Evolutionary conservation across 2,329 filamentous ascomycete species (phyloP).

Genomic region (Aspergillus fijiensis): DNA sequence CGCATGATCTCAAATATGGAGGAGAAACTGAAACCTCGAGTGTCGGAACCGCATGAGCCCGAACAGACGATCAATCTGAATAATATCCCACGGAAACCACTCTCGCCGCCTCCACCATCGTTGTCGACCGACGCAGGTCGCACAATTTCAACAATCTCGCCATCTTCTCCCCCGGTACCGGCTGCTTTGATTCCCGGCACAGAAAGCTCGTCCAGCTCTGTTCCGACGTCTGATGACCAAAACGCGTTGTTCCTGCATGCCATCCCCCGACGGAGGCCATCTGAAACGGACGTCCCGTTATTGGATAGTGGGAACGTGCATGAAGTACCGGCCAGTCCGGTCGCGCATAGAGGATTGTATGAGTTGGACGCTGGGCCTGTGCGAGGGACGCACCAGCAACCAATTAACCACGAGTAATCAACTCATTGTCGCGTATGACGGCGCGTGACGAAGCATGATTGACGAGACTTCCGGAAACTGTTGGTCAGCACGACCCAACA

Average conservation of each 20-base stretch:
- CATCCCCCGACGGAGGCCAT: slow-evolving; percentile 9
- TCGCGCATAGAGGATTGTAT: slow-evolving; percentile 12
- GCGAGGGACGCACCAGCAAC: slow-evolving; percentile 18
- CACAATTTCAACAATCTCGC: neutral
- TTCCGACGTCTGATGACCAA: slow-evolving; percentile 3
- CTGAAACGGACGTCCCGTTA: slow-evolving; percentile 23
- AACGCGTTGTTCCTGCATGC: slow-evolving; percentile 16
- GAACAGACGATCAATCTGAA: neutral
- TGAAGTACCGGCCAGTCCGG: slow-evolving; percentile 16
- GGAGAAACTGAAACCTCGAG: neutral
- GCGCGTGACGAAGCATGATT: slow-evolving; percentile 1
- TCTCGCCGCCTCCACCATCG: slow-evolving; percentile 8
- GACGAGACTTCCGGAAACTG: slow-evolving; percentile 8
- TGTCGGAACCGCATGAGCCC: neutral
- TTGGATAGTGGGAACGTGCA: slow-evolving; percentile 25
- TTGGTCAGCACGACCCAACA: slow-evolving; percentile 4
- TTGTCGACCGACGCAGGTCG: neutral
- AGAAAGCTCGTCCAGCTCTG: slow-evolving; percentile 3
- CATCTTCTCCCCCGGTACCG: slow-evolving; percentile 8
- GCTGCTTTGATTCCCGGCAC: slow-evolving; percentile 12
- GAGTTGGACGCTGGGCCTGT: slow-evolving; percentile 24
- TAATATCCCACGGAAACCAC: slow-evolving; percentile 17
- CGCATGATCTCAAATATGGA: neutral
- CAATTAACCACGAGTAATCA: slow-evolving; percentile 17
- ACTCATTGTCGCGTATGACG: neutral